These are phyloP conservation scores for Leccinum arenicola DNA, from an alignment of 768 basidiomycete genomes.

Conservation along the genomic window DNA sequence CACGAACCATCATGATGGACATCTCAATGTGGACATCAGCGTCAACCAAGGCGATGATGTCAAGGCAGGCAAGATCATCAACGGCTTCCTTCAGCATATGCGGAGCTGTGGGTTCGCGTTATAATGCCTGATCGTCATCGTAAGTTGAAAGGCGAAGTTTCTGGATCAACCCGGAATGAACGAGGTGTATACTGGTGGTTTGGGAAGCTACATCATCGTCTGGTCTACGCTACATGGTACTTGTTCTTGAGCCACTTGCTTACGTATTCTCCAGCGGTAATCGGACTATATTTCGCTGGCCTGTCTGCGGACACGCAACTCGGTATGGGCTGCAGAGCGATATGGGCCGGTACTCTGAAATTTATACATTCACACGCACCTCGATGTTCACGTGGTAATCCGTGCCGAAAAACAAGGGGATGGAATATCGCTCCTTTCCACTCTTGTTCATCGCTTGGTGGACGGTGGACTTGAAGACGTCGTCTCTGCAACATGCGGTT, in stretches of 20 bases:
- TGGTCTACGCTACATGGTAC: conserved; percentile 15
- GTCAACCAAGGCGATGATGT: no score
- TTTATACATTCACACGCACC: conserved; percentile 38
- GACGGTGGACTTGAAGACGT: conserved; percentile 85
- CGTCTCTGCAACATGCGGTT: conserved; percentile 46
- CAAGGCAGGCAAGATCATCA: no score
- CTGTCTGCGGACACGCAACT: conserved; percentile 49
- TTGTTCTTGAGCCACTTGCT: conserved; percentile 61
- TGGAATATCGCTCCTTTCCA: conserved; percentile 71
- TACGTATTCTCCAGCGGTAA: conserved; percentile 84
- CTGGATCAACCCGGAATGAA: no score
- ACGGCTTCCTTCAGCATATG: no score
- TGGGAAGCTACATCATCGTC: no score
- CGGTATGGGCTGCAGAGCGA: conserved; percentile 35
- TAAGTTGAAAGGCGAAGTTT: no score
- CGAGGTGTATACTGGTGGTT: no score
- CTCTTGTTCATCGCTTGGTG: conserved; percentile 83
- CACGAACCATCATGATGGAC: no score
- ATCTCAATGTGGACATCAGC: no score
- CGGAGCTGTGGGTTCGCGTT: no score
- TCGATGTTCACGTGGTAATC: conserved; percentile 82
- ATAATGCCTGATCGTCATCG: no score
- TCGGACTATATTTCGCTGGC: conserved; percentile 66
- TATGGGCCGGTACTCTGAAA: not conserved
- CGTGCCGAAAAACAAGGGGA: conserved; percentile 90